Evolutionary conservation across 164 flowering plant species (phyloP), one percentile per base, ranked within the genome.

Genomic region (Kingdonia uniflora): DNA sequence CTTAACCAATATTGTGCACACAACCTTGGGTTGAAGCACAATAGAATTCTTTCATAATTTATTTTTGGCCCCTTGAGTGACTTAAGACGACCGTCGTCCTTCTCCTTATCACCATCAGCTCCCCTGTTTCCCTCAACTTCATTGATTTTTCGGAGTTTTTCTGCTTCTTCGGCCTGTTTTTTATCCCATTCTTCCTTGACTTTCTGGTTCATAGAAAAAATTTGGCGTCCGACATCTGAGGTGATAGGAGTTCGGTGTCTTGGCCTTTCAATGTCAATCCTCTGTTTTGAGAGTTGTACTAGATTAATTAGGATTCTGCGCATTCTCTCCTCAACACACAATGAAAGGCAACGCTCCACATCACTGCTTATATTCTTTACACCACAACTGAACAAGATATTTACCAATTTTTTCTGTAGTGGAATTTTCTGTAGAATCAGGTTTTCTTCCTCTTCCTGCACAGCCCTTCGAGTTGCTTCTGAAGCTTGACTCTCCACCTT

Each of bases 311-410:
- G 66, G 33, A 94, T 63, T 44, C 82, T 87, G 51, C 87, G 87
- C 82, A 94, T 49, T 62, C 99, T 78, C 73, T 94, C 99, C 79
- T 89, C 99, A 57, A 87, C 86, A 57, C 85, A 80, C 99, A 85
- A 49, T 35, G 96, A 92, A 57, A 92, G 69, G 73, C 98, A 92
- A 58, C 83, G 78, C 63, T 84, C 98, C 63, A 88, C 96, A 52
- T 92, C 98, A 61, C 62, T 82, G 74, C 84, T 69, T 42, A 77
- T 64, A 61, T 59, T 74, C 78, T 73, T 85, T 61, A 92, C 56
- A 54, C 94, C 91, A 61, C 69, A 72, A 56, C 75, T 84, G 29
- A 77, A 67, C 88, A 86, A 75, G 73, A 80, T 80, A 61, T 80
- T 71, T 40, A 76, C 77, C 68, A 94, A 14, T 67, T 79, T 89